Evolutionary conservation across 2,329 filamentous ascomycete genomes (phyloP).

Genomic region (Paramyrothecium sp.): DNA sequence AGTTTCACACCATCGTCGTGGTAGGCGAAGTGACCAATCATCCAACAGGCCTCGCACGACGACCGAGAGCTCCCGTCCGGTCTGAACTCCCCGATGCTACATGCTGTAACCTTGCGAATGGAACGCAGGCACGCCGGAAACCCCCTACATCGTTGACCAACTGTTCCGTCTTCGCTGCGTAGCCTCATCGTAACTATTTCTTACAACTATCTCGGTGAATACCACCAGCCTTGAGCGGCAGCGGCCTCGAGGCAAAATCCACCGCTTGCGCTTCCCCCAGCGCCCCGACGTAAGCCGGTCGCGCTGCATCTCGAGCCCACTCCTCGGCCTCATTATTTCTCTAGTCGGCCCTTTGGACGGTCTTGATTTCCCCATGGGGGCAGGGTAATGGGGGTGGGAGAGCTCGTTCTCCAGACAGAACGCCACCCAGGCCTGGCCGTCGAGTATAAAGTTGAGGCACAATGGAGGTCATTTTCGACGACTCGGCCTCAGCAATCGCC

Average conservation of each 20-base stretch:
- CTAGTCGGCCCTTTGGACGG: neutral
- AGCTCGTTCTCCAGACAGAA: neutral
- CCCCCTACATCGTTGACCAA: no score
- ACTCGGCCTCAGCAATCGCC: slow-evolving; percentile 21
- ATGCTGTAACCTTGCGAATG: no score
- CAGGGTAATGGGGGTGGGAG: neutral
- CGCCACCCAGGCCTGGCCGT: neutral
- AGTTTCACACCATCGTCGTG: neutral
- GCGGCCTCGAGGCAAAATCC: neutral
- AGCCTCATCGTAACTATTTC: no score
- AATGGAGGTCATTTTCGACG: slow-evolving; percentile 21
- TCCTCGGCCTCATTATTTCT: neutral
- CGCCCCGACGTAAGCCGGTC: neutral
- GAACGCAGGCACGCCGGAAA: no score
- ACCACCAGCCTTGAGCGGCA: neutral
- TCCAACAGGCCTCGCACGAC: neutral
- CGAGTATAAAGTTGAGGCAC: slow-evolving; percentile 16
- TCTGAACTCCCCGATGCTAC: no score
- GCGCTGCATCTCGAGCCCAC: neutral
- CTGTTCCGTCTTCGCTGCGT: no score
- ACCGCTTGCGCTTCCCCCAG: neutral
- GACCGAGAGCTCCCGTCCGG: no score
- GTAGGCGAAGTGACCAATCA: neutral
- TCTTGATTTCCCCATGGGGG: slow-evolving; percentile 13
- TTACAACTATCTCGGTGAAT: neutral